Base-by-base conservation (phyloP, 2,329 filamentous ascomycete species). In the Diplocarpon mali region DNA sequence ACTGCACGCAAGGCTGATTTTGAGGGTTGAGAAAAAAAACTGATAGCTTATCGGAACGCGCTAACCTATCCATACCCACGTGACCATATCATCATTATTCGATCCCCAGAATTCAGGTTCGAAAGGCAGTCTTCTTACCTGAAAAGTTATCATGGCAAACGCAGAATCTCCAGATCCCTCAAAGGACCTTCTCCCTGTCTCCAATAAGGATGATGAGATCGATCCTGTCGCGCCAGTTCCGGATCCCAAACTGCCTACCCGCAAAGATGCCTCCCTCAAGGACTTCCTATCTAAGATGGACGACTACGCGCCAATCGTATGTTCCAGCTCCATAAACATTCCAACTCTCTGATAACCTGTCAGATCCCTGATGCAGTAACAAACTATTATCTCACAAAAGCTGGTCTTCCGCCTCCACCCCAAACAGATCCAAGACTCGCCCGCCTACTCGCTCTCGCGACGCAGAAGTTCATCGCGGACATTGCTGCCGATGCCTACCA, bases 391-490 rank as follows among this genome's bases (percentile, higher is more conserved):
- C 85, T 98, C 69, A 94, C 90, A 31, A 84, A 93, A 57, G 88
- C 90, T 53, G 92, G 92, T 42, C 85, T 98, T 3, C 89, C 92
- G 29, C 90, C 90, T 1, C 88, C 90, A 34, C 89, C 87, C 0
- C 83, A 92, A 57, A 94, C 88, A 42, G 87, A 95, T 58, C 83
- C 83, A 15, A 86, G 89, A 47, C 83, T 98, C 24, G 87, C 90
- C 16, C 87, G 90, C 38, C 83, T 98, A 2, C 83, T 98, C 35
- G 90, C 92, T 2, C 83, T 98, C 8, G 92, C 92, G n/a, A 95
- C 92, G 0, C 92, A 98, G 62, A 98, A 98, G 64, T 98, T 98
- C 71, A 85, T 98, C 58, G 89, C 92, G 47, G 92, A 98, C 64
- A 87, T 98, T 53, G 92, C 92, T 1, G 89, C 92, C 46, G 92